Evolutionary conservation across 2,329 filamentous ascomycete genomes (phyloP).

Genomic region (Coniochaeta sp.): DNA sequence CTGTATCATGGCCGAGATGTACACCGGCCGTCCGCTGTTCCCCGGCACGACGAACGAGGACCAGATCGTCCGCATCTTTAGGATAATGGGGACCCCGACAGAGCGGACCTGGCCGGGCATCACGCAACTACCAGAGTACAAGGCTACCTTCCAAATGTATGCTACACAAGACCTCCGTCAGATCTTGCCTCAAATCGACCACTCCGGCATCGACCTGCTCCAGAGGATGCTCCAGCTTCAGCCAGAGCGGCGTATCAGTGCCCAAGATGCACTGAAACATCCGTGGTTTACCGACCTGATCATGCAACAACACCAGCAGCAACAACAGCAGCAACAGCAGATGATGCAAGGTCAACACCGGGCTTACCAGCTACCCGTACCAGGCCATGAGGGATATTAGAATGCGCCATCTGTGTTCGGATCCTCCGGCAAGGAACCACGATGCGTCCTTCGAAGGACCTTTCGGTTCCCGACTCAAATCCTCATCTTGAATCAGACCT

Average conservation of each 20-base stretch:
- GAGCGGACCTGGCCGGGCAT: slow-evolving; percentile 96
- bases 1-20: slow-evolving; percentile 99
- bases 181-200: slow-evolving; percentile 87
- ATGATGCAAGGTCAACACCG: slow-evolving; percentile 20
- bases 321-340: slow-evolving; percentile 16
- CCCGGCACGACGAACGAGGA: slow-evolving; percentile 98
- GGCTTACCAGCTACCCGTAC: slow-evolving; percentile 29
- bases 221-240: slow-evolving; percentile 87
- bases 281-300: slow-evolving; percentile 82
- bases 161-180: slow-evolving; percentile 82
- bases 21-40: slow-evolving; percentile 89
- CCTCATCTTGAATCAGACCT: too few species aligned
- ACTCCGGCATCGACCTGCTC: slow-evolving; percentile 76
- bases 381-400: slow-evolving; percentile 22
- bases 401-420: not conserved
- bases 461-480: not conserved
- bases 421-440: not conserved
- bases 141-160: slow-evolving; percentile 89
- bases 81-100: slow-evolving; percentile 95
- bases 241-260: slow-evolving; percentile 85
- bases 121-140: slow-evolving; percentile 94
- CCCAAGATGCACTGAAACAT: slow-evolving; percentile 77
- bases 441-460: not conserved
- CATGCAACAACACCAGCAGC: slow-evolving; percentile 39
- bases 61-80: slow-evolving; percentile 93